Percentiles rank a stretch among this genome's conserved stretches.
These are phyloP conservation scores for Trichoderma parareesei DNA, from an alignment of 495 filamentous ascomycete species.

Conservation along the genomic window DNA sequence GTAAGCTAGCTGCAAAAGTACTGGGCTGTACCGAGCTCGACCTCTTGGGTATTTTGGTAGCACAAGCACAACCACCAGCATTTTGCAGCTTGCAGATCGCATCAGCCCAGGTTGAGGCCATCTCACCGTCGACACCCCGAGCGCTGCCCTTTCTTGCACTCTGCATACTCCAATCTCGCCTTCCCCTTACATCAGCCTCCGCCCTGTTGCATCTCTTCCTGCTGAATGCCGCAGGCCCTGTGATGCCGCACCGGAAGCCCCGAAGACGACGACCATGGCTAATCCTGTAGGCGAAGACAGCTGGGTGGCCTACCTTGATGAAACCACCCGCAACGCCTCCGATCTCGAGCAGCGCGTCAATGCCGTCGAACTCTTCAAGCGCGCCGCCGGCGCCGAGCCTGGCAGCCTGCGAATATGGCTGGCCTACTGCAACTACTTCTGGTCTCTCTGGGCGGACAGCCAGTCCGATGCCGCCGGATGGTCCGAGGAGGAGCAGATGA, in stretches of 20 bases:
- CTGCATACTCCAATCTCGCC: background rate
- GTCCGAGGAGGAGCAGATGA: conserved; percentile 65
- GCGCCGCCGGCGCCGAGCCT: conserved; percentile 73
- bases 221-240: background rate
- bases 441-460: conserved; percentile 62
- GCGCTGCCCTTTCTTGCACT: background rate
- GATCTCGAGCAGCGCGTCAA: conserved; percentile 51
- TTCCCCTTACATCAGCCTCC: background rate
- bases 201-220: background rate
- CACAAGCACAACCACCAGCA: no score
- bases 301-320: conserved; percentile 47
- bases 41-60: no score
- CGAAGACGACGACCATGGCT: conserved; percentile 31
- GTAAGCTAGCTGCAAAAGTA: no score
- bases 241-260: background rate
- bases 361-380: conserved; percentile 77
- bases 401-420: conserved; percentile 81
- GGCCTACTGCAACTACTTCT: conserved; percentile 80
- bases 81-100: no score
- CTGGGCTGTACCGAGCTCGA: no score
- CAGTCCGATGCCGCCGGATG: conserved; percentile 50
- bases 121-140: background rate
- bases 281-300: conserved; percentile 47
- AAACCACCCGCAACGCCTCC: conserved; percentile 38
- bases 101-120: no score